Percentiles rank a stretch among this genome's conserved stretches.
Evolutionary conservation across 768 basidiomycete species (phyloP).

Genomic region (Trametopsis cervina): DNA sequence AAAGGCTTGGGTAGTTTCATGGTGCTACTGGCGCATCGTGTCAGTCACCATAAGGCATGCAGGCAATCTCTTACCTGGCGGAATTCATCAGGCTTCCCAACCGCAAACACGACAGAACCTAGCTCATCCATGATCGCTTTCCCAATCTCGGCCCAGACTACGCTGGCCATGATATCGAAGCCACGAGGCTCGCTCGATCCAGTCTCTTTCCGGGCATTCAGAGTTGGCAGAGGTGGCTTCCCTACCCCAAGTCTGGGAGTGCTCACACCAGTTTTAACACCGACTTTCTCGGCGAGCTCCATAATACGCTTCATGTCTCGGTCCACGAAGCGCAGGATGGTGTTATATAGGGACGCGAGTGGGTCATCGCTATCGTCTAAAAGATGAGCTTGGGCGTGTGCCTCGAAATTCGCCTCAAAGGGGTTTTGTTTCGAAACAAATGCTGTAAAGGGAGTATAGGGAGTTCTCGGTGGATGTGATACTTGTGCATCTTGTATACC

Average conservation of each 20-base stretch:
- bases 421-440: conserved; percentile 36
- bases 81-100: conserved; percentile 86
- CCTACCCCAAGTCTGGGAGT: neutral
- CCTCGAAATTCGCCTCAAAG: conserved; percentile 27
- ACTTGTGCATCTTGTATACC: conserved; percentile 27
- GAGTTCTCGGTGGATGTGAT: conserved; percentile 46
- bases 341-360: conserved; percentile 74
- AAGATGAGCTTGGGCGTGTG: conserved; percentile 26
- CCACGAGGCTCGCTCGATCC: neutral
- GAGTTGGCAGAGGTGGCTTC: neutral
- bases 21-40: conserved; percentile 46
- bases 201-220: conserved; percentile 1
- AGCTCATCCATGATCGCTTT: conserved; percentile 79
- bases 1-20: conserved; percentile 79
- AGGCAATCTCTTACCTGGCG: conserved; percentile 53
- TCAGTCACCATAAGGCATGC: neutral
- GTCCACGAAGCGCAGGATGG: conserved; percentile 74
- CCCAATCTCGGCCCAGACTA: conserved; percentile 84
- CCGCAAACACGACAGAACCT: conserved; percentile 80
- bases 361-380: conserved; percentile 63
- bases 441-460: conserved; percentile 46
- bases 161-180: conserved; percentile 83
- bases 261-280: conserved; percentile 36
- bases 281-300: conserved; percentile 66
- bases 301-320: conserved; percentile 69